These are phyloP conservation scores for Tetrapyrgos nigripes DNA, from an alignment of 1,284 basidiomycete genomes.

Conservation along the genomic window DNA sequence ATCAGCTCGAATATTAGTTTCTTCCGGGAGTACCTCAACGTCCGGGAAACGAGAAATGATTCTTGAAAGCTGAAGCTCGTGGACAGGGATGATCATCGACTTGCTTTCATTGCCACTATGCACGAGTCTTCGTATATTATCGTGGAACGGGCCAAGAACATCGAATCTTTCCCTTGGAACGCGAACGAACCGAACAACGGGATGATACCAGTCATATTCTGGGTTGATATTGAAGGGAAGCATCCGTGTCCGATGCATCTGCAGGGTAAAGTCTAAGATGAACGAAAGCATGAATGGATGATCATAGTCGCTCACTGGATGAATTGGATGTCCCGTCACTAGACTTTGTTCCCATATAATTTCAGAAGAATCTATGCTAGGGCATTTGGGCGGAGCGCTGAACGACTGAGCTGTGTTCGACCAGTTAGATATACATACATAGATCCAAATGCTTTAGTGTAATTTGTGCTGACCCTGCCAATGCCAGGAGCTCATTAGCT, in stretches of 20 bases:
- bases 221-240: conserved; percentile 34
- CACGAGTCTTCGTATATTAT: conserved; percentile 36
- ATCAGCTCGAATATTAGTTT: conserved; percentile 44
- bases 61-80: conserved; percentile 54
- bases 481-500: conserved; percentile 51
- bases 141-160: conserved; percentile 48
- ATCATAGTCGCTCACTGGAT: conserved; percentile 44
- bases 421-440: neutral
- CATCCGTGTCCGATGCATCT: conserved; percentile 61
- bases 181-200: conserved; percentile 50
- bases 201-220: conserved; percentile 58
- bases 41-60: conserved; percentile 46
- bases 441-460: neutral
- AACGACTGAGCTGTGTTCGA: conserved; percentile 46
- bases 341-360: conserved; percentile 62
- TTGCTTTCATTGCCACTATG: conserved; percentile 34
- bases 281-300: neutral
- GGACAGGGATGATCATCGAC: conserved; percentile 51
- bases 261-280: conserved; percentile 6
- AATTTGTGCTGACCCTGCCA: conserved; percentile 55
- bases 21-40: conserved; percentile 42
- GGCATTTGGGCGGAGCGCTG: conserved; percentile 46
- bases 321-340: conserved; percentile 59
- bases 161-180: conserved; percentile 42
- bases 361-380: conserved; percentile 42